phyloP scores from a whole-genome alignment of 83 land plant species.

The Picea abies region DNA sequence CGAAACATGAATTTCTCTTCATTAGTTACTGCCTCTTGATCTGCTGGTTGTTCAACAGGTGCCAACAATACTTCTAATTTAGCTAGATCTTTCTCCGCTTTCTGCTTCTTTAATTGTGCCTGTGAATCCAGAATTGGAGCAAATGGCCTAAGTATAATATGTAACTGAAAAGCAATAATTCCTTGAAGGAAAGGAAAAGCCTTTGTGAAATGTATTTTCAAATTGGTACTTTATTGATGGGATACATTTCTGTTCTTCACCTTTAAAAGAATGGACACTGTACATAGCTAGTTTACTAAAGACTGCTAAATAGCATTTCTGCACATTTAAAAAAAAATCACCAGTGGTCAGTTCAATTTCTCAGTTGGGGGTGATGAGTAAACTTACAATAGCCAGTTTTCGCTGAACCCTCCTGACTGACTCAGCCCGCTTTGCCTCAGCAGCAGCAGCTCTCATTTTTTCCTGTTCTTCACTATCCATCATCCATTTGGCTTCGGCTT shows the following conservation, averaged over 20 bases:
- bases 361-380: not conserved
- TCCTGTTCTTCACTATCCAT: constrained; percentile 55
- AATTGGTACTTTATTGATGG: not conserved
- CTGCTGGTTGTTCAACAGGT: constrained; percentile 71
- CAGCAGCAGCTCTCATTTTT: constrained; percentile 53
- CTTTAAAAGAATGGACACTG: not conserved
- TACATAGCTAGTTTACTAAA: not conserved
- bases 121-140: constrained; percentile 18
- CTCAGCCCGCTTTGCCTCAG: constrained; percentile 43
- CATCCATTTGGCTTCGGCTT: constrained; percentile 87
- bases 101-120: constrained; percentile 73
- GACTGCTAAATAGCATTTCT: not conserved
- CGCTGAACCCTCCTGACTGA: constrained; percentile 56
- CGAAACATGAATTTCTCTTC: constrained; percentile 93
- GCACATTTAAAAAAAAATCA: not conserved
- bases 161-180: not conserved
- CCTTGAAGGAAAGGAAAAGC: not conserved
- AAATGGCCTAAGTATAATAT: not conserved
- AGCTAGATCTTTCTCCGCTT: constrained; percentile 79
- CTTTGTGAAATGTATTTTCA: not conserved
- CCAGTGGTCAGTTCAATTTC: not conserved
- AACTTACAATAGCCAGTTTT: constrained; percentile 77
- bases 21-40: constrained; percentile 87
- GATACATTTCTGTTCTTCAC: not conserved
- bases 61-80: constrained; percentile 70